phyloP scores from a whole-genome alignment of 2,329 filamentous ascomycete genomes.

The Penicillium frequentans region DNA sequence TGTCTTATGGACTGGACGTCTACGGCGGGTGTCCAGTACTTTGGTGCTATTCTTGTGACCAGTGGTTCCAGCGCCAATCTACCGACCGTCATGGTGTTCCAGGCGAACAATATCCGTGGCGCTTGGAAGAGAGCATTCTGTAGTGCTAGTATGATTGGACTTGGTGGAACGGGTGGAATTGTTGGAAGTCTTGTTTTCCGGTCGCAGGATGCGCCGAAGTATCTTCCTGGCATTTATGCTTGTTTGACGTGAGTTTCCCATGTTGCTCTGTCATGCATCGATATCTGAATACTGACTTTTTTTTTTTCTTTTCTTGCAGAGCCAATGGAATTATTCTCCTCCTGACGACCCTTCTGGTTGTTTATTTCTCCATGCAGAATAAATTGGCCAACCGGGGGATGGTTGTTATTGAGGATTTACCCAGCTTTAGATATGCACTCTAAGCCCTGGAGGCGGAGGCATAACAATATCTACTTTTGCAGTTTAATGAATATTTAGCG shows the following conservation, averaged over 20 bases:
- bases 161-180: conserved; percentile 1
- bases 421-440: neutral
- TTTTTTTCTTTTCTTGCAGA: neutral
- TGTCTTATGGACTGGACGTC: neutral
- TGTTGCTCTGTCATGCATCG: neutral
- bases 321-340: neutral
- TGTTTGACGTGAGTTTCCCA: conserved; percentile 2
- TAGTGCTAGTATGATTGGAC: conserved; percentile 1
- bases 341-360: neutral
- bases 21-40: neutral
- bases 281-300: neutral
- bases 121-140: conserved; percentile 4
- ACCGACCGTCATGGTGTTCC: neutral
- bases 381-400: neutral
- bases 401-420: neutral
- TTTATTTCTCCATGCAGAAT: neutral
- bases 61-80: neutral
- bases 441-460: neutral
- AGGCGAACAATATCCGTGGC: conserved; percentile 3
- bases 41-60: neutral
- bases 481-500: neutral
- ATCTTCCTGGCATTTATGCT: conserved; percentile 1
- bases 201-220: conserved; percentile 5
- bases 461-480: neutral
- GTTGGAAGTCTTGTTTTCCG: conserved; percentile 1